phyloP scores from a whole-genome alignment of 2,329 filamentous ascomycete species.

The Phyllosticta citribraziliensis region DNA sequence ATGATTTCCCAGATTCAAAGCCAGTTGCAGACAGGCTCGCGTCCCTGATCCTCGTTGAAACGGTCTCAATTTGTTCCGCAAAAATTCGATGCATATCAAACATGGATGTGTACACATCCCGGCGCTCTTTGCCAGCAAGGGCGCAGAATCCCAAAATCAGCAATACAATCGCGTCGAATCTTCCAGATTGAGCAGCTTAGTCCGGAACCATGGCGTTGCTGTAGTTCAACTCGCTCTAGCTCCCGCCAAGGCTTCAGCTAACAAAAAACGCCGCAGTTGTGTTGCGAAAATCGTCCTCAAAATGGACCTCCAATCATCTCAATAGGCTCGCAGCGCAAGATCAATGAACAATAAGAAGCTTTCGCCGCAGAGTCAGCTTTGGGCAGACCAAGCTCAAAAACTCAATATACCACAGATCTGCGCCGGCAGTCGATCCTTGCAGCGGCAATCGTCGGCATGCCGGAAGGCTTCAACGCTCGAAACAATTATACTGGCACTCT shows the following conservation, averaged over 20 bases:
- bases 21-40: neutral
- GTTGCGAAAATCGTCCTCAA: neutral
- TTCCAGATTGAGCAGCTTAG: too few relatives aligned
- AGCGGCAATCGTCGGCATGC: neutral
- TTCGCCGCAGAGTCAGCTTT: neutral
- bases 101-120: neutral
- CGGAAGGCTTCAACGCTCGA: neutral
- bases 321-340: neutral
- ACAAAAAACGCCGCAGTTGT: neutral
- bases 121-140: neutral
- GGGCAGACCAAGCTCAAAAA: neutral
- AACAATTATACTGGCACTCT: neutral
- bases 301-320: neutral
- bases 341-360: neutral
- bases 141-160: too few relatives aligned
- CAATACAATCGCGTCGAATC: too few relatives aligned
- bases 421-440: neutral
- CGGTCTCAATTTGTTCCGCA: neutral
- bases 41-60: neutral
- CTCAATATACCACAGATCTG: neutral
- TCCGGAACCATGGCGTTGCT: too few relatives aligned
- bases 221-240: too few relatives aligned
- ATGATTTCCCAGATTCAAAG: neutral
- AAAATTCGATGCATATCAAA: neutral
- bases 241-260: too few relatives aligned